phyloP scores from a whole-genome alignment of 2,329 filamentous ascomycete species.

The Alternaria conjuncta region DNA sequence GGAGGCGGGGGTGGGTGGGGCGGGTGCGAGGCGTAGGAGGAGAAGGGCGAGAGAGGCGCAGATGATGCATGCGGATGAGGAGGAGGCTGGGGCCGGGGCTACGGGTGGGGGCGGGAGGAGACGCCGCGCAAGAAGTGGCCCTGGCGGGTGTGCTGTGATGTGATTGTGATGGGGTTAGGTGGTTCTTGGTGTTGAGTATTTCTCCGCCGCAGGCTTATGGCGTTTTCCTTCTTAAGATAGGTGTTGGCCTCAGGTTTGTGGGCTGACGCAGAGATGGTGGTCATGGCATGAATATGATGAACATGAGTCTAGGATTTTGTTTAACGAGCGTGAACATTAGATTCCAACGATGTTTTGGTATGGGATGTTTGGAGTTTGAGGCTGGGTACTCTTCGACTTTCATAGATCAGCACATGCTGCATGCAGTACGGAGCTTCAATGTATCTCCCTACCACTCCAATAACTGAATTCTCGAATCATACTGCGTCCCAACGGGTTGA shows the following conservation, averaged over 20 bases:
- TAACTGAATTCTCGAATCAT: no score
- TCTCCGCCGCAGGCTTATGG: background rate
- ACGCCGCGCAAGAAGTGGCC: slow-evolving; percentile 55
- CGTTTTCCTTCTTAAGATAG: background rate
- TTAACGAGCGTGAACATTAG: background rate
- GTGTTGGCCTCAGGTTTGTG: background rate
- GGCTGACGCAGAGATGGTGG: background rate
- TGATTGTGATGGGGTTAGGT: slow-evolving; percentile 32
- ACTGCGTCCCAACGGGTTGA: background rate
- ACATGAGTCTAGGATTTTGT: background rate
- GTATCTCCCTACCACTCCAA: no score
- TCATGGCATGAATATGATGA: background rate
- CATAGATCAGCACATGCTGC: background rate
- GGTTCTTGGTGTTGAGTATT: background rate
- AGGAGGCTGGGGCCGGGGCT: slow-evolving; percentile 62
- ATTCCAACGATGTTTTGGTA: background rate
- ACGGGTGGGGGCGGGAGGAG: slow-evolving; percentile 51
- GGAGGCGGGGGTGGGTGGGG: slow-evolving; percentile 74
- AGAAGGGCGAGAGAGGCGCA: slow-evolving; percentile 83
- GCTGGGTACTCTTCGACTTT: background rate
- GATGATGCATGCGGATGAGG: slow-evolving; percentile 79
- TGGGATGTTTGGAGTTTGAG: background rate
- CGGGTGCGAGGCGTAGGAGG: slow-evolving; percentile 70
- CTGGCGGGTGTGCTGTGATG: slow-evolving; percentile 56
- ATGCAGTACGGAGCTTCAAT: background rate